These are phyloP conservation scores for Tetrapyrgos nigripes DNA, from an alignment of 1,284 basidiomycete species.

Conservation along the genomic window DNA sequence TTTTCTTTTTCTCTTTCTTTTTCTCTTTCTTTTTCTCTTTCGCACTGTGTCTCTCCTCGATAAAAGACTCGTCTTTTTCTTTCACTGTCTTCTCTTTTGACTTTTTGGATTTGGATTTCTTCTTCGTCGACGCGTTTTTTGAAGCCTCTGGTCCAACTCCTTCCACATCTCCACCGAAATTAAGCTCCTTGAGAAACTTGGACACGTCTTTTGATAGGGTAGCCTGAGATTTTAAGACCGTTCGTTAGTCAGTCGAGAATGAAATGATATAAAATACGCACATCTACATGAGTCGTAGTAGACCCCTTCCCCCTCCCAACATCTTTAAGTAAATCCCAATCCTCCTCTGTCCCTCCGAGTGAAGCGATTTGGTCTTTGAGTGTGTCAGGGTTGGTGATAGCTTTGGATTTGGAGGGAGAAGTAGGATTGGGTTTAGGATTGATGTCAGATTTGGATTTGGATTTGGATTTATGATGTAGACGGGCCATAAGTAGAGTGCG, in stretches of 20 bases:
- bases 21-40: neutral
- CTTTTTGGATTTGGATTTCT: constrained; percentile 14
- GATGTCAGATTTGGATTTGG: no score
- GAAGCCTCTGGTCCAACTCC: constrained; percentile 20
- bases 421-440: no score
- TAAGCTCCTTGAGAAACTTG: constrained; percentile 63
- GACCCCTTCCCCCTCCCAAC: constrained; percentile 23
- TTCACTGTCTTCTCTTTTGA: constrained; percentile 16
- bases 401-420: no score
- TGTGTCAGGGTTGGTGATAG: no score
- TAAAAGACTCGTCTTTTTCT: constrained; percentile 2
- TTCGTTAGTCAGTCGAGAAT: neutral
- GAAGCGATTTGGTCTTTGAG: constrained; percentile 35
- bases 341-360: constrained; percentile 39
- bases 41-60: neutral
- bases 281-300: constrained; percentile 29
- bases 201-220: constrained; percentile 60
- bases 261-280: constrained; percentile 19
- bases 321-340: constrained; percentile 40
- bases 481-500: no score
- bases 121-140: constrained; percentile 19
- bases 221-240: constrained; percentile 39
- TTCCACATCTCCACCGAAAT: constrained; percentile 46
- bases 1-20: neutral
- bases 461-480: no score